Evolutionary conservation across 768 basidiomycete species (phyloP).

Genomic region (Boletus barrowsii): DNA sequence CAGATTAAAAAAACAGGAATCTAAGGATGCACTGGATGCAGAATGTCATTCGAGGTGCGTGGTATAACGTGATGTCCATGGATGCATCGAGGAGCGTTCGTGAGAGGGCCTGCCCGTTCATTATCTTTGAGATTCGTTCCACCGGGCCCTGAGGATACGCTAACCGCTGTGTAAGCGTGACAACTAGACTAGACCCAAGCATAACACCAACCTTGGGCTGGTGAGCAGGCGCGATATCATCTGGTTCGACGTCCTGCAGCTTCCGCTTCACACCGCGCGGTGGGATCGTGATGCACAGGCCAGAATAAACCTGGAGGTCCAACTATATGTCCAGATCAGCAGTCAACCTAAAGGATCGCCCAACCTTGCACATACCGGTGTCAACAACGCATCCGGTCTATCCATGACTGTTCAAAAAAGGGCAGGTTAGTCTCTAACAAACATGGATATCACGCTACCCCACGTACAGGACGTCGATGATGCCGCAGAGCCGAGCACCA

Average conservation of each 20-base stretch:
- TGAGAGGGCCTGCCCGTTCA: slow-evolving; percentile 1
- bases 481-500: slow-evolving; percentile 1
- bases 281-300: slow-evolving; percentile 26
- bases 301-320: slow-evolving; percentile 14
- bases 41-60: not conserved
- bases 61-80: slow-evolving; percentile 4
- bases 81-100: not conserved
- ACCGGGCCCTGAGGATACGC: slow-evolving; percentile 16
- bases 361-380: slow-evolving; percentile 16
- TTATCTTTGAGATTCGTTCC: slow-evolving; percentile 9
- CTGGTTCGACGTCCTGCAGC: slow-evolving; percentile 14
- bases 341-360: not conserved
- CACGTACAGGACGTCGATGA: slow-evolving; percentile 17
- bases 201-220: slow-evolving; percentile 20
- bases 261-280: slow-evolving; percentile 23
- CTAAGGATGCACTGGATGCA: not conserved
- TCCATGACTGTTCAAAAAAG: slow-evolving; percentile 9
- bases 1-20: not conserved
- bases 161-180: slow-evolving; percentile 1
- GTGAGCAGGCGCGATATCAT: not conserved
- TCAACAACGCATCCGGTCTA: slow-evolving; percentile 3
- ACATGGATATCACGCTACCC: not conserved
- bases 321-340: not conserved
- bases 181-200: not conserved
- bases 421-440: not conserved